phyloP scores from a whole-genome alignment of 139 green algal species.

The Coelastrella sp. region DNA sequence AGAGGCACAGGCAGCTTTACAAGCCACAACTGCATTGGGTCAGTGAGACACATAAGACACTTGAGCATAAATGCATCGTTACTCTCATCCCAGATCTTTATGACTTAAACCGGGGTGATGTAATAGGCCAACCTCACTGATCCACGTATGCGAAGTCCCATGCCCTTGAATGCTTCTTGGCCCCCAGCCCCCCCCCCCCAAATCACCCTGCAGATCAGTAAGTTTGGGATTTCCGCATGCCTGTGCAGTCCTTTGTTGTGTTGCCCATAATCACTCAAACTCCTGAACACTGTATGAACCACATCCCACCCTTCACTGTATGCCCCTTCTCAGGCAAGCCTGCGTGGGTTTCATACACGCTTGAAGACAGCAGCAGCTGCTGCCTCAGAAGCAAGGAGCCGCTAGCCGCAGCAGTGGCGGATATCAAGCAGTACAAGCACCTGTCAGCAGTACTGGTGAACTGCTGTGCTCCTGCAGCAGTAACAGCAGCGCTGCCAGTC shows the following conservation, averaged over 20 bases:
- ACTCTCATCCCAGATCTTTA: no score
- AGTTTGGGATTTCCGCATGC: no score
- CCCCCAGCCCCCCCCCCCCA: no score
- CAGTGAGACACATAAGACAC: no score
- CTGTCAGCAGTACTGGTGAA: constrained; percentile 55
- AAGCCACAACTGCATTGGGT: constrained; percentile 35
- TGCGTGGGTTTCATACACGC: constrained; percentile 70
- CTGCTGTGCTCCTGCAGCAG: constrained; percentile 53
- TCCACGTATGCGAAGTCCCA: no score
- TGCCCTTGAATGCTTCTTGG: no score
- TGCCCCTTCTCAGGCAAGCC: constrained; percentile 46
- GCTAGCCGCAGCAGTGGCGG: constrained; percentile 48
- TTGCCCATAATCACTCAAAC: neutral
- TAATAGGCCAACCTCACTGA: no score
- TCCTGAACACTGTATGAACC: neutral
- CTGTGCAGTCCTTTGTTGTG: no score
- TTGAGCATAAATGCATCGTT: no score
- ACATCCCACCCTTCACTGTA: neutral
- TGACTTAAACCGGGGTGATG: no score
- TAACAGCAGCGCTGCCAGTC: constrained; percentile 59
- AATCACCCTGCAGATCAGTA: no score
- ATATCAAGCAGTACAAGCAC: neutral
- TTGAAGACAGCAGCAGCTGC: constrained; percentile 56
- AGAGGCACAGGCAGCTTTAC: constrained; percentile 59
- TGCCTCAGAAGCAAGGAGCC: constrained; percentile 61